A percentile compares a stretch with the other conserved stretches of the same genome.
These are phyloP conservation scores for Ampelomyces quisqualis DNA, from an alignment of 2,329 filamentous ascomycete genomes.

Conservation along the genomic window DNA sequence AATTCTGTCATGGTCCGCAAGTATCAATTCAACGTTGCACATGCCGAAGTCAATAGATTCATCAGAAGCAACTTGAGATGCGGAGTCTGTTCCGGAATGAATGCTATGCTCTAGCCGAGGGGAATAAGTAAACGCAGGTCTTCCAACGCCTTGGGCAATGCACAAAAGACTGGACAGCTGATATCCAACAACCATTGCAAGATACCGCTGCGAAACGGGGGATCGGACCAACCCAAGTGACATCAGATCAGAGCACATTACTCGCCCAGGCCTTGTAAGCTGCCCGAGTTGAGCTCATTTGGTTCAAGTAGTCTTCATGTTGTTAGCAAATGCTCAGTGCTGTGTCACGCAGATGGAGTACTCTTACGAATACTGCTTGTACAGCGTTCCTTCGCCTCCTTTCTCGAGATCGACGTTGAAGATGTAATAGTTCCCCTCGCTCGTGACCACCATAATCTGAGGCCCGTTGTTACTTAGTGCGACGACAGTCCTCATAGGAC, in stretches of 20 bases:
- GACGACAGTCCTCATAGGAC: slow-evolving; percentile 82
- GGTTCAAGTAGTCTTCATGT: slow-evolving; percentile 37
- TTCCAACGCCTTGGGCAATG: slow-evolving; percentile 35
- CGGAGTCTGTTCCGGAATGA: too few species aligned
- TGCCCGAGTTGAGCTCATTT: slow-evolving; percentile 36
- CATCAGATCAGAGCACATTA: slow-evolving; percentile 17
- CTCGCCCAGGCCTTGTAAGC: slow-evolving; percentile 34
- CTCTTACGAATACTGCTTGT: slow-evolving; percentile 90
- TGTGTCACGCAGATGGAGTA: not conserved
- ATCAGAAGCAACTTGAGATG: too few species aligned
- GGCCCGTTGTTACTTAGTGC: slow-evolving; percentile 94
- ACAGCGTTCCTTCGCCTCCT: slow-evolving; percentile 86
- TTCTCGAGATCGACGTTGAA: slow-evolving; percentile 94
- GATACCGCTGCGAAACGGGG: too few species aligned
- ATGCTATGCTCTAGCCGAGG: slow-evolving; percentile 18
- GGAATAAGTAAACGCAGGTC: slow-evolving; percentile 26
- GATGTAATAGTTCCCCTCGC: slow-evolving; percentile 90
- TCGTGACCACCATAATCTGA: slow-evolving; percentile 97
- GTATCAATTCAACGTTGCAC: too few species aligned
- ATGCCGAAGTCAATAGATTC: too few species aligned
- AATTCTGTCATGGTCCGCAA: too few species aligned
- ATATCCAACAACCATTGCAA: slow-evolving; percentile 6
- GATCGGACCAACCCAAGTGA: not conserved
- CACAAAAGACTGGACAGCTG: slow-evolving; percentile 13
- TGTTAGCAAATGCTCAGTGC: slow-evolving; percentile 14